Percentiles rank a stretch among this genome's conserved stretches.
These are phyloP conservation scores for Orbilia ellipsospora DNA, from an alignment of 2,329 filamentous ascomycete genomes.

Conservation along the genomic window DNA sequence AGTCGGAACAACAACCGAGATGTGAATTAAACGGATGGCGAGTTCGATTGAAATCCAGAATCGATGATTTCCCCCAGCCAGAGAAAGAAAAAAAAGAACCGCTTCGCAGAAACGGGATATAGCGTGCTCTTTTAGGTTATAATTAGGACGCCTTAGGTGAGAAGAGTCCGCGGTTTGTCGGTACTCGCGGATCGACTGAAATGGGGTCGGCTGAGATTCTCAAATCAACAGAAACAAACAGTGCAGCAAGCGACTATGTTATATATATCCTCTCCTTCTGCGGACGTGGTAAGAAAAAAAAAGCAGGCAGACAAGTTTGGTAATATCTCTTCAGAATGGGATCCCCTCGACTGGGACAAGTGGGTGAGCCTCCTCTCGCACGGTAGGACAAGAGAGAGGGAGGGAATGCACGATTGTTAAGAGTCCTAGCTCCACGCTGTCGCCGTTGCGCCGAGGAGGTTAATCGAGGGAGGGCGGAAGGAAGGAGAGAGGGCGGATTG, in stretches of 20 bases:
- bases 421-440: constrained; percentile 14
- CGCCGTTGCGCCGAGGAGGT: constrained; percentile 36
- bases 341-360: constrained; percentile 29
- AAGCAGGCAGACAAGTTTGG: constrained; percentile 38
- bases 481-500: constrained; percentile 46
- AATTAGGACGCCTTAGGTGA: constrained; percentile 36
- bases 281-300: constrained; percentile 14
- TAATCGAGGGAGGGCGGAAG: constrained; percentile 48
- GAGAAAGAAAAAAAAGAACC: constrained; percentile 27
- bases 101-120: constrained; percentile 54
- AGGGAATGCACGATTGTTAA: constrained; percentile 4
- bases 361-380: constrained; percentile 20
- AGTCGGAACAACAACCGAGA: constrained; percentile 49
- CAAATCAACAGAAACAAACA: constrained; percentile 34
- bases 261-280: constrained; percentile 34
- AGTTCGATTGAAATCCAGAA: constrained; percentile 30
- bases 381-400: constrained; percentile 28
- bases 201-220: constrained; percentile 46
- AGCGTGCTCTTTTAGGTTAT: constrained; percentile 40
- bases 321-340: constrained; percentile 30
- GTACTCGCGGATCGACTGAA: constrained; percentile 48
- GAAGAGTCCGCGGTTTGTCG: constrained; percentile 45
- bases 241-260: constrained; percentile 35
- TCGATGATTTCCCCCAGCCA: constrained; percentile 33
- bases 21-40: constrained; percentile 25